Evolutionary conservation across 495 filamentous ascomycete genomes (phyloP), one percentile per base, ranked within the genome.

Genomic region (Xylaria palmicola): DNA sequence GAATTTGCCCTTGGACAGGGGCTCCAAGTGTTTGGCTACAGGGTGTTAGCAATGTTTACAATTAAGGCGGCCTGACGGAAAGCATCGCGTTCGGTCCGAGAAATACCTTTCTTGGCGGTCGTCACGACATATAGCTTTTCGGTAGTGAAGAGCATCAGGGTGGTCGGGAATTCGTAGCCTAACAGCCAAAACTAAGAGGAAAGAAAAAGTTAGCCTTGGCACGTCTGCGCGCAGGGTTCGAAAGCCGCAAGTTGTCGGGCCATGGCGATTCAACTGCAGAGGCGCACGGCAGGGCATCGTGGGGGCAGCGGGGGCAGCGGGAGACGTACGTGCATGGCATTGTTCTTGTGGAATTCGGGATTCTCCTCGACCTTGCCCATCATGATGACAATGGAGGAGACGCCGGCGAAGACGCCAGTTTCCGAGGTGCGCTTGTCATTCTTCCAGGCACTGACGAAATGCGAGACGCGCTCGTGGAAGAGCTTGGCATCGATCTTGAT

Each of bases 101-200:
- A 15, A 43, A 44, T 68, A 94, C 93, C 92, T 86, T 99, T 99
- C 77, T 99, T 99, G 19, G 90, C 87, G 10, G 94, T 98, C 2
- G 95, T 98, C 56, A 98, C 87, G 51, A 97, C 86, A 72, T 92
- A 93, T 62, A 98, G 77, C 54, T 84, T 82, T 55, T 98, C 95
- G 51, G 86, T 84, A 9, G 95, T 97, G 66, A 98, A 83, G 44
- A 99, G 81, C 75, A 99, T 88, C 40, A 98, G 81, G 0, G 94
- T 98, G 13, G 94, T 91, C 43, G 94, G 94, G 68, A 99, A 99
- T 71, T 99, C 94, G 81, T 98, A 99, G 64, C 94, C 94, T 60
- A 99, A 84, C 49, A 99, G 82, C 94, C 94, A 99, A 77, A 97
- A 96, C 92, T 98, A 77, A 40, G 62, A 4, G 59, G 36, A 13